phyloP scores from a whole-genome alignment of 139 green algal genomes.

The Parachlorella kessleri region DNA sequence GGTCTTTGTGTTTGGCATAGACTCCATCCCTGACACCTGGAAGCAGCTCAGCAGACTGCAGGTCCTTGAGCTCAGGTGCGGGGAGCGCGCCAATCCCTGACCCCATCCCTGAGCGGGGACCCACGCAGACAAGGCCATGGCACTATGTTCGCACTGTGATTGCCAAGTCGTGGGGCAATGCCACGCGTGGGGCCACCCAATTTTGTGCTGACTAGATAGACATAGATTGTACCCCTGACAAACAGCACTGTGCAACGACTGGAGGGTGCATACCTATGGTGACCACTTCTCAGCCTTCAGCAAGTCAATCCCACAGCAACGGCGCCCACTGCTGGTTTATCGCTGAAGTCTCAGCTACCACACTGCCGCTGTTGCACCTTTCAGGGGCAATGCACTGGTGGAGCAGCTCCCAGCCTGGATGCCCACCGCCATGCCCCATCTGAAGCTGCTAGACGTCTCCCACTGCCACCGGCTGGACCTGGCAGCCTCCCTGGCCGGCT shows the following conservation, averaged over 20 bases:
- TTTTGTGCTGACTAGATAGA: no score
- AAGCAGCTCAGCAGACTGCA: slow-evolving; percentile 15
- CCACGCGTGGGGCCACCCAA: no score
- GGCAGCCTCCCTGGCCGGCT: slow-evolving; percentile 2
- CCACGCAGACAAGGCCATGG: neutral
- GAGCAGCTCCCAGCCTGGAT: slow-evolving; percentile 24
- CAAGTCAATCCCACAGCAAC: no score
- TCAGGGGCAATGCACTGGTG: slow-evolving; percentile 20
- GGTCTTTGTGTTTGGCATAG: slow-evolving; percentile 50
- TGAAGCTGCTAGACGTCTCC: slow-evolving; percentile 35
- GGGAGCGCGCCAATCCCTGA: neutral
- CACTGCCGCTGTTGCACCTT: neutral
- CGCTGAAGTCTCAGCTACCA: neutral
- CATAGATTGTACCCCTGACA: no score
- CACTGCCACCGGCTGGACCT: slow-evolving; percentile 40
- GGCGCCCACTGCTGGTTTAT: neutral
- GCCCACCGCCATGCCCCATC: slow-evolving; percentile 1
- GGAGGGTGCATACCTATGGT: no score
- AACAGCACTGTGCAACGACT: neutral
- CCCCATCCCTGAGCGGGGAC: neutral
- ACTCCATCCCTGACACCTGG: slow-evolving; percentile 45
- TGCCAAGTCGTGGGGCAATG: no score
- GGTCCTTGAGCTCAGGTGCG: slow-evolving; percentile 2
- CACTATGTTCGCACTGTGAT: neutral
- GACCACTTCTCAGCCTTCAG: no score